Evolutionary conservation across 139 green algal genomes (phyloP), one percentile per base, ranked within the genome.

Genomic region (Picochlorum sp.): DNA sequence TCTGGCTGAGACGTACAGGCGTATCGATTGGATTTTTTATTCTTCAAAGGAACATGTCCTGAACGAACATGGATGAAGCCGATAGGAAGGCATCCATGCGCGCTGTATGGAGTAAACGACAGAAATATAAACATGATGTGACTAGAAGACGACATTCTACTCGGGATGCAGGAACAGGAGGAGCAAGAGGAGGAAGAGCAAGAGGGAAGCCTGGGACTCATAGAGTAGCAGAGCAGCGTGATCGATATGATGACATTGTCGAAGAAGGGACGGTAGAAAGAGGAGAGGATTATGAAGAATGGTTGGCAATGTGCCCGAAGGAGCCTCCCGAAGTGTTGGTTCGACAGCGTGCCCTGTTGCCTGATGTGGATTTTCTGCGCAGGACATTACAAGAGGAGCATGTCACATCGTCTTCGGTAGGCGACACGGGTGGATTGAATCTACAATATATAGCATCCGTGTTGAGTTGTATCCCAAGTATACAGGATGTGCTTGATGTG

Each of bases 51-150:
- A 30, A 30, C 26, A 30, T 30, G 34, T 41, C 34, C 0, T 41
- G 34, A 41, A 41, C 8, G 34, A 41, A 41, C 34, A 52, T 52
- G 47, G 47, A 52, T 52, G 47, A n/a, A 23, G 16, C 9, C 11
- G 47, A 52, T 7, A 20, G 18, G 15, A 52, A 52, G 47, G 47
- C 47, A 23, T n/a, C 47, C 18, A 20, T 20, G 47, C 47, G 47
- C 7, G 16, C 47, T 52, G 16, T n/a, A 52, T 52, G 47, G 47
- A 52, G 18, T 4, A 52, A 52, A 20, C 16, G 18, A n/a, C 47
- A 52, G 47, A 20, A n/a, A 52, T 18, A 52, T 52, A 30, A 81
- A 62, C 18, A 80, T 34, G 10, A 88, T 80, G 4, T 41, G 5
- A n/a, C 47, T 52, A 3, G 47, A 18, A 52, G 15, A 4, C 47